Base-by-base conservation (phyloP, 768 basidiomycete species). In the Neoboletus brunneissimus region DNA sequence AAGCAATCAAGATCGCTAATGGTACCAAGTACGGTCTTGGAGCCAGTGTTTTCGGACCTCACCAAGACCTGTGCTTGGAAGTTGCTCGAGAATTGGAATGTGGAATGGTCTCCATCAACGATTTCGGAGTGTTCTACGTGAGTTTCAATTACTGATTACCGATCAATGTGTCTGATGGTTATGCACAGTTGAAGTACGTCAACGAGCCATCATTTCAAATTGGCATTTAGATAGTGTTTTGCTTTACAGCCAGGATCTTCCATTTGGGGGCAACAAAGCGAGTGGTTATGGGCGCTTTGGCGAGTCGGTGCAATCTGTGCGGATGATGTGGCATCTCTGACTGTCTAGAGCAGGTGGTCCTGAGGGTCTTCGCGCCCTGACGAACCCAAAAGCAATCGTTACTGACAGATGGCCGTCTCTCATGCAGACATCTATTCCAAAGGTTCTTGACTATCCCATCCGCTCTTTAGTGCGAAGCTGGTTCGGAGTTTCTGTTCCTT, bases 91-190 rank as follows among this genome's bases (percentile, higher is more conserved):
- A 78, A 47, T 76, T 99, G 49, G 85, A 96, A 51, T 95, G 93
- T 64, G 96, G 96, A 45, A 98, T 99, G 97, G 96, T 98, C 4
- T 87, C 94, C 20, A 80, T 97, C 59, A 98, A 98, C 64, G 97
- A 98, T 75, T 97, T 93, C 67, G 94, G 83, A 13, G 87, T 89
- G 9, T 93, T 86, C 74, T 93, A 94, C 67, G 86, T 91, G 66
- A 77, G 86, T 77, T 58, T 32, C 12, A 31, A 35, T 38, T 15
- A 32, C 20, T 46, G 35, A 46, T 52, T 48, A 55, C n/a, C 37
- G 44, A 25, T 46, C 40, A 20, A 38, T 51, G 53, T 57, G 32
- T 67, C 59, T 66, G 54, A 67, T 51, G 2, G 51, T 51, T 31
- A 23, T 58, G 16, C 53, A 48, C 59, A 89, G 87, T 72, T 91